Evolutionary conservation across 352 stramenopile genomes (phyloP), one percentile per base, ranked within the genome.

Genomic region (Phytophthora tentaculata): DNA sequence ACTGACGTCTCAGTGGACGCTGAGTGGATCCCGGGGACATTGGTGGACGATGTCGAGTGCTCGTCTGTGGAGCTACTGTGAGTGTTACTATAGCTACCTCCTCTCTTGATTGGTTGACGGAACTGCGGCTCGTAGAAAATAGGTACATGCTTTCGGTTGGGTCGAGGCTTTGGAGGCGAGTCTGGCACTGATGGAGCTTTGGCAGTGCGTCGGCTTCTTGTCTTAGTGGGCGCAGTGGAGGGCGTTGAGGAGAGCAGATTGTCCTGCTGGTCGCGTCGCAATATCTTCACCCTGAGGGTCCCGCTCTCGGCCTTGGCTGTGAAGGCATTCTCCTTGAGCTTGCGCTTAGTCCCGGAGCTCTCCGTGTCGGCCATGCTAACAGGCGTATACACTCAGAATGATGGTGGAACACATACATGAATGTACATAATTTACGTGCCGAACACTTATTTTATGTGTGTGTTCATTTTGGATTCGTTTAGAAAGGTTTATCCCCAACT

Each of bases 61-160:
- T 87, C 80, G 41, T 84, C 73, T 2, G 80, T 85, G 2, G 67
- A 79, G 51, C 61, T 83, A 29, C 24, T 68, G 12, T 53, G 28
- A 52, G 50, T 51, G 52, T 67, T 47, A 39, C 35, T 43, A 48
- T 48, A 5, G 19, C 49, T 59, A 20, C 17, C 20, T 45, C 19
- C 14, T 60, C 67, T 29, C 70, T 77, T 56, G 49, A 84, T 57
- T 32, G 37, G 73, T 49, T 69, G 71, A 55, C 52, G 77, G 61
- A 69, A 77, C 22, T 78, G 69, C 13, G 73, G 61, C 51, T 92
- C 80, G 70, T 94, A 94, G 69, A 94, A 94, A 39, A 94, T 90
- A 3, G 86, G 86, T 24, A 94, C 83, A 64, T 94, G 86, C 68
- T 94, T 94, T 59, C 86, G 74, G 49, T 94, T 94, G n/a, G 86